Evolutionary conservation across 2,329 filamentous ascomycete species (phyloP), one percentile per base, ranked within the genome.

Genomic region (Pseudogymnoascus verrucosus): DNA sequence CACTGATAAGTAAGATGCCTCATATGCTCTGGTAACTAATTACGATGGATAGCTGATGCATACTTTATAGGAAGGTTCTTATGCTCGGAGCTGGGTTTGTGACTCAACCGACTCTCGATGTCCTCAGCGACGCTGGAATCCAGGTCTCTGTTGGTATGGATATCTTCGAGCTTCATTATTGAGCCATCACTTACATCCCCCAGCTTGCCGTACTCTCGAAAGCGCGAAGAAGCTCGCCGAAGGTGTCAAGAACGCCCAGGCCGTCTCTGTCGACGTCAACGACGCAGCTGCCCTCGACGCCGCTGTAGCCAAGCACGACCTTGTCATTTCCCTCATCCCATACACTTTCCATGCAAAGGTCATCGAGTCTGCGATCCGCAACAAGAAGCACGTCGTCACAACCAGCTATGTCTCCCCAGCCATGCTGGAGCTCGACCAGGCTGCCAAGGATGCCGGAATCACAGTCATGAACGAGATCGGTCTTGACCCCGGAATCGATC

Each of bases 401-500:
- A 97, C 93, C 31, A 91, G 87, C 68, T 98, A 98, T 74, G 90
- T 96, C 69, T 96, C 90, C 4, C 91, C 91, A 3, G 90, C 91
- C 68, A 97, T 97, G 92, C 78, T 88, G 79, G 93, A 93, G 80
- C 86, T 98, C 61, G 89, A 97, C 72, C 81, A 87, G 71, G 80
- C 89, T 71, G 86, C 84, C 75, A 96, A 96, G 83, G 89, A 89
- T 67, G 93, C 93, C 16, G 93, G 92, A 66, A 97, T 97, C 74
- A 96, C 91, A 10, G 93, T 97, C 74, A 93, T 97, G 89, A 97
- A 98, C 79, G 93, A 98, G 84, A 96, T 96, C 74, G 91, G 91
- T 67, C 74, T 89, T 65, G 87, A 89, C 75, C 87, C 87, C 28
- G 87, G 88, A 74, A 85, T 91, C 68, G 88, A 91, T 69, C 80